These are phyloP conservation scores for Entamoeba dispar DNA, from an alignment of 208 protist genomes.

Conservation along the genomic window DNA sequence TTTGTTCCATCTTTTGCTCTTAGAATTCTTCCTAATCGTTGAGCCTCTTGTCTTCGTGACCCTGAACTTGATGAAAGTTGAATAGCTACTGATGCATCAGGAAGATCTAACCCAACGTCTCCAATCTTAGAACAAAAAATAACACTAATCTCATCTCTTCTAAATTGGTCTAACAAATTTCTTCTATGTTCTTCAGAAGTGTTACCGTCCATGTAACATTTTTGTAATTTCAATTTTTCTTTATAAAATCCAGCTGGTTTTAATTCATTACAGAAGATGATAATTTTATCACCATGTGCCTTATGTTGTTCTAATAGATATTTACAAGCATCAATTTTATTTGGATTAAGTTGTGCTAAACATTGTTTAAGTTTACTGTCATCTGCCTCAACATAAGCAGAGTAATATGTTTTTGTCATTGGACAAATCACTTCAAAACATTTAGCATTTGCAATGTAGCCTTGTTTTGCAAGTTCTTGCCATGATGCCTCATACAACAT, in stretches of 20 bases:
- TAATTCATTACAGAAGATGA: conserved; percentile 94
- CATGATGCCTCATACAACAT: conserved; percentile 96
- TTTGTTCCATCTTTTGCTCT: conserved; percentile 1
- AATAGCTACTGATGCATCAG: conserved; percentile 92
- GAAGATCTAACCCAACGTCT: conserved; percentile 73
- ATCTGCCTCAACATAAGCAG: conserved; percentile 35
- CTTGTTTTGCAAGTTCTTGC: conserved; percentile 70
- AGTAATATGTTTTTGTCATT: conserved; percentile 77
- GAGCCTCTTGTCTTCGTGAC: conserved; percentile 41
- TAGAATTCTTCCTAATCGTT: conserved; percentile 28
- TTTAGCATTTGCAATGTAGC: conserved; percentile 80
- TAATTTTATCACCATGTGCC: conserved; percentile 49
- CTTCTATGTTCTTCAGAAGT: conserved; percentile 51
- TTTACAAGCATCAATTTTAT: conserved; percentile 45
- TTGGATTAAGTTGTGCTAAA: conserved; percentile 54
- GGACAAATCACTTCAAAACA: conserved; percentile 84
- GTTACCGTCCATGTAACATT: conserved; percentile 57
- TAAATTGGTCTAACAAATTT: conserved; percentile 16
- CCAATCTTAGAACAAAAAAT: conserved; percentile 84
- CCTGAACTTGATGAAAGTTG: conserved; percentile 48
- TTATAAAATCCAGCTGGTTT: conserved; percentile 75
- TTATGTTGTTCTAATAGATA: conserved; percentile 9
- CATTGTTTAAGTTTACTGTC: conserved; percentile 15
- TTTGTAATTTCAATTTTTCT: conserved; percentile 39
- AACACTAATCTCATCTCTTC: conserved; percentile 55